Conservation (phyloP, 2,329 filamentous ascomycete genomes). For the Ophiostoma ips region DNA sequence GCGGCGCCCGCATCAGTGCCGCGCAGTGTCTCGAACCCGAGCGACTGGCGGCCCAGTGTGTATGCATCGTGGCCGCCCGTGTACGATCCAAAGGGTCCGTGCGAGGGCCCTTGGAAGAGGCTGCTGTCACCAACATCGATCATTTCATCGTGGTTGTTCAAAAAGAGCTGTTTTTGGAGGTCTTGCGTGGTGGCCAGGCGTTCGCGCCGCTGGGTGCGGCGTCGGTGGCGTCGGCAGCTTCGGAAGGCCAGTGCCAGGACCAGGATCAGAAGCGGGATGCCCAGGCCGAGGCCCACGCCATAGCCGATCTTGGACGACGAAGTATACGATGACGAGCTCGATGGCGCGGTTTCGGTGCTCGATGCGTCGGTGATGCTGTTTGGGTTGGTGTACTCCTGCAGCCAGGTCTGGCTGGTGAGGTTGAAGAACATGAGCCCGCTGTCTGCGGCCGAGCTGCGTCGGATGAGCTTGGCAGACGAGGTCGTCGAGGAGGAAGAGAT, state of each 20-base stretch:
- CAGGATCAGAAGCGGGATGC: constrained; percentile 38
- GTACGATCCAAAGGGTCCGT: constrained; percentile 27
- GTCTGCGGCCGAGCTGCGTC: constrained; percentile 14
- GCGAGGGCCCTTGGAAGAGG: constrained; percentile 20
- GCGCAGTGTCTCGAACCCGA: constrained; percentile 38
- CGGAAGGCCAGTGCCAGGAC: constrained; percentile 27
- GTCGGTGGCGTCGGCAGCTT: constrained; percentile 28
- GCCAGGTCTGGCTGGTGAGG: constrained; percentile 42
- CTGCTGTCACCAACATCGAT: constrained; percentile 24
- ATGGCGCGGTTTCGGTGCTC: constrained; percentile 3
- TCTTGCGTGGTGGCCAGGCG: constrained; percentile 36
- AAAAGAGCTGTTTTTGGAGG: constrained; percentile 29
- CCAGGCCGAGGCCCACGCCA: constrained; percentile 52
- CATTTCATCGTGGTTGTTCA: constrained; percentile 33
- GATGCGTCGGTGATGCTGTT: background rate
- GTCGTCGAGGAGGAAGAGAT: constrained; percentile 19
- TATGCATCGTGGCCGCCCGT: constrained; percentile 30
- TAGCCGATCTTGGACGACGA: constrained; percentile 38
- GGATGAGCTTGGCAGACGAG: background rate
- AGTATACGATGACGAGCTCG: constrained; percentile 7
- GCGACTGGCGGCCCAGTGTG: constrained; percentile 18
- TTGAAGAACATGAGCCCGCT: constrained; percentile 34
- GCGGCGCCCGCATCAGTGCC: constrained; percentile 15
- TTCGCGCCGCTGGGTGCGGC: constrained; percentile 23
- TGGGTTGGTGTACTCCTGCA: constrained; percentile 33